Evolutionary conservation across 2,329 filamentous ascomycete species (phyloP), one percentile per base, ranked within the genome.

Genomic region (Dactylellina leptospora): DNA sequence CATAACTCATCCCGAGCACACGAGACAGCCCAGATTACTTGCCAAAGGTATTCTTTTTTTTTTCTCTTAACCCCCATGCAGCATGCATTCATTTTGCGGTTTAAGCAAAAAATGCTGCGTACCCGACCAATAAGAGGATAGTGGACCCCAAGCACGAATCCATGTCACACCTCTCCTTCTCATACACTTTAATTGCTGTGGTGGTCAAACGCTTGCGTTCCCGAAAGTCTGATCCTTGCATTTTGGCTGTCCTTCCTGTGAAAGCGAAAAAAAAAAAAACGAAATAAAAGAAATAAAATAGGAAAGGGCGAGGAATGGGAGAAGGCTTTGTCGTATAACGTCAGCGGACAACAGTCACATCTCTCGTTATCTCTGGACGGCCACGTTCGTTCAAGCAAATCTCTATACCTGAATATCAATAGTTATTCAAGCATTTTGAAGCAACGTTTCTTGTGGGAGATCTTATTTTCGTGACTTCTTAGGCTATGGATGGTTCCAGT

Each of bases 151-250:
- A 36, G 42, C 48, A 63, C 42, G 30, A 51, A 66, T 51, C 61
- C 61, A 66, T 66, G 61, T 66, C 60, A 42, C 42, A 64, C 45
- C 42, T 23, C 36, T 20, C 51, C 18, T 25, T 50, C 42, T 8
- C 28, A 27, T 25, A 22, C 25, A 28, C 38, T 53, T 20, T 51
- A 48, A 30, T 64, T 56, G 55, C 48, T 69, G 54, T 42, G 38
- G 45, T 69, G 62, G 62, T 59, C 62, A 68, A 68, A 68, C 62
- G 44, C 56, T 47, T 53, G 62, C 54, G 48, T 68, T 53, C 44
- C 33, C 30, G 22, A 55, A 13, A 28, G 3, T 42, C 38, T 59
- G 27, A 68, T 68, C 62, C 62, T 68, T 68, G 62, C 53, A 44
- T 38, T 28, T 56, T 3, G 4, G 9, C 25, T 55, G 16, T 55